Percentiles rank a stretch among this genome's conserved stretches.
phyloP scores from a whole-genome alignment of 2,329 filamentous ascomycete species.

The Penicillium sp. region DNA sequence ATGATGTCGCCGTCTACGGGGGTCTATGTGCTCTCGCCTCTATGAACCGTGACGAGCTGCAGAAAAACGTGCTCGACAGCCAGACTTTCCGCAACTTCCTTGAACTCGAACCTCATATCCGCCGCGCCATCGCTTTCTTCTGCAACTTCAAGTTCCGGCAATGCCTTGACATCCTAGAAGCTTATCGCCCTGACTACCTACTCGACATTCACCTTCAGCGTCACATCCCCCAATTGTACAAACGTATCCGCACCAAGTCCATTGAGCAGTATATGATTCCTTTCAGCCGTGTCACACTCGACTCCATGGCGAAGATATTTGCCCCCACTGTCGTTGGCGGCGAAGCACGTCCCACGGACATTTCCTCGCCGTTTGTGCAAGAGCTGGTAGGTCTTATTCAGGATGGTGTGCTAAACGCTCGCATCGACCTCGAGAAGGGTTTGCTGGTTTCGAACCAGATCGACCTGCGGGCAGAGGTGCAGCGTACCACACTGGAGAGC shows the following conservation, averaged over 20 bases:
- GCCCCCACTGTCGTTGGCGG: constrained; percentile 41
- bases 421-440: constrained; percentile 79
- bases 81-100: constrained; percentile 78
- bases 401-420: constrained; percentile 66
- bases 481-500: constrained; percentile 65
- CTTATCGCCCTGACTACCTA: constrained; percentile 80
- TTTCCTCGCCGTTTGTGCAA: constrained; percentile 40
- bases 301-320: constrained; percentile 76
- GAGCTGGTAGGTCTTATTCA: constrained; percentile 81
- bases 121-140: constrained; percentile 85
- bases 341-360: constrained; percentile 61
- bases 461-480: constrained; percentile 66
- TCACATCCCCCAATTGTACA: constrained; percentile 69
- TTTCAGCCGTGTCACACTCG: constrained; percentile 81
- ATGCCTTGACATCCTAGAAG: constrained; percentile 78
- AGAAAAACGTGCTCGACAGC: constrained; percentile 75
- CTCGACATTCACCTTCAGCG: constrained; percentile 81
- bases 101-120: constrained; percentile 89
- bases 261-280: constrained; percentile 91
- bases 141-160: constrained; percentile 84
- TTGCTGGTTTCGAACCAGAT: constrained; percentile 70
- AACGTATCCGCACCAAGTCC: constrained; percentile 78
- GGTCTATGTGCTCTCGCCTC: constrained; percentile 86
- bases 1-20: constrained; percentile 90
- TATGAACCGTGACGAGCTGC: constrained; percentile 76